Evolutionary conservation across 2,329 filamentous ascomycete genomes (phyloP), one percentile per base, ranked within the genome.

Genomic region (Dactylella cylindrospora): DNA sequence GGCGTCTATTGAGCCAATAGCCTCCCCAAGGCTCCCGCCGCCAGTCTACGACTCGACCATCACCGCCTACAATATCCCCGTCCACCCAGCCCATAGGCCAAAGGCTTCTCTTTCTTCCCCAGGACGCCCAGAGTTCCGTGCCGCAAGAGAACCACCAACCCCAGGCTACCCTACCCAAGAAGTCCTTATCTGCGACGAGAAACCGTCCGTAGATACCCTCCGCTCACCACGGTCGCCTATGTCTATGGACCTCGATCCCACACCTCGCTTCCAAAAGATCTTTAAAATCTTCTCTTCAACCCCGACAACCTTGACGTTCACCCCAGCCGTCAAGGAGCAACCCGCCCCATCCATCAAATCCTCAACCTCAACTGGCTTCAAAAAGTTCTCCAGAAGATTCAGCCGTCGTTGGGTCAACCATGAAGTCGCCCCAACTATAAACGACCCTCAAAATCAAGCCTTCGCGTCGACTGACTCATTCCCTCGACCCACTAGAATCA

Each of bases 301-400:
- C 23, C 35, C 55, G 10, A 47, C 55, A 10, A 61, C 46, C n/a
- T 41, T 61, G 13, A 61, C 47, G 1, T 61, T 61, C 31, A 61
- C 55, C 5, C 47, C 52, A 15, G 55, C 55, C 10, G 39, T 61
- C 7, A 44, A 35, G 9, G 46, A 51, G n/a, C n/a, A n/a, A 15
- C 32, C 46, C 9, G 25, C 32, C 3, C 17, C 44, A 23, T 22
- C 28, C n/a, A 28, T 35, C 12, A 43, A 53, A 26, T 31, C 10
- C 13, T 15, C 29, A 9, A 35, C n/a, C 9, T 12, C 19, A 26
- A 41, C 23, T 20, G 31, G 46, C 22, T 17, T 41, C 9, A 36
- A 36, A 13, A 47, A 41, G 35, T 35, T 61, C 13, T 61, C 55
- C n/a, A 47, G 35, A 10, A 40, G 55, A 13, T 32, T 53, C 2